Percentiles rank a stretch among this genome's conserved stretches.
Conservation (phyloP, 345 rosid genomes). For the Gossypium stocksii region DNA sequence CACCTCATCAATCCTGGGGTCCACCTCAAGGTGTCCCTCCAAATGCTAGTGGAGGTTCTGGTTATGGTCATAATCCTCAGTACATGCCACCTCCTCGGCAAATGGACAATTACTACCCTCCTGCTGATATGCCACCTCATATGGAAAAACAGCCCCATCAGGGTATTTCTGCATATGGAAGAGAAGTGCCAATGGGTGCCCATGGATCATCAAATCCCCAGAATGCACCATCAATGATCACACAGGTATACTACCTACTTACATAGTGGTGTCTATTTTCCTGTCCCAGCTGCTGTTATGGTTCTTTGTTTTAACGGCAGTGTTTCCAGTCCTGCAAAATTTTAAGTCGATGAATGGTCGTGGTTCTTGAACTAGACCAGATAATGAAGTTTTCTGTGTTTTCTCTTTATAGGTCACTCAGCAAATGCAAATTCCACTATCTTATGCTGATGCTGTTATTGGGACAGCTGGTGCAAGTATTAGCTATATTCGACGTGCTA, state of each 20-base stretch:
- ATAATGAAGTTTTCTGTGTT: constrained; percentile 8
- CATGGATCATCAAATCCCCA: constrained; percentile 62
- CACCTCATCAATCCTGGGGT: constrained; percentile 86
- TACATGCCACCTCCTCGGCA: constrained; percentile 84
- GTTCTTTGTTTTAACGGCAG: background rate
- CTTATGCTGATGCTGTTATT: constrained; percentile 94
- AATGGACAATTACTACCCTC: constrained; percentile 72
- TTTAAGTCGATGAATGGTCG: background rate
- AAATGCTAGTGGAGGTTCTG: constrained; percentile 60
- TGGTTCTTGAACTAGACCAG: background rate
- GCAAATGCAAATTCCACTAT: constrained; percentile 89
- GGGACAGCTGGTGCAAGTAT: constrained; percentile 94
- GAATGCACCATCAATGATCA: constrained; percentile 80
- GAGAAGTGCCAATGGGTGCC: constrained; percentile 73
- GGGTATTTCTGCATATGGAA: constrained; percentile 92
- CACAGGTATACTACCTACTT: constrained; percentile 56
- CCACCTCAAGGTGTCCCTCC: constrained; percentile 84
- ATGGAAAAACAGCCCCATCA: constrained; percentile 93
- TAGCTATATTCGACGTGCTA: constrained; percentile 92
- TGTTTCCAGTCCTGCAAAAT: background rate
- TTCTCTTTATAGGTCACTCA: constrained; percentile 60
- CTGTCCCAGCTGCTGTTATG: background rate
- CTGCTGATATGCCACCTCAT: constrained; percentile 70
- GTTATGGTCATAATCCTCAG: constrained; percentile 67
- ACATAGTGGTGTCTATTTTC: background rate